Evolutionary conservation across 164 flowering plant species (phyloP), one percentile per base, ranked within the genome.

Genomic region (Tetracentron sinense): DNA sequence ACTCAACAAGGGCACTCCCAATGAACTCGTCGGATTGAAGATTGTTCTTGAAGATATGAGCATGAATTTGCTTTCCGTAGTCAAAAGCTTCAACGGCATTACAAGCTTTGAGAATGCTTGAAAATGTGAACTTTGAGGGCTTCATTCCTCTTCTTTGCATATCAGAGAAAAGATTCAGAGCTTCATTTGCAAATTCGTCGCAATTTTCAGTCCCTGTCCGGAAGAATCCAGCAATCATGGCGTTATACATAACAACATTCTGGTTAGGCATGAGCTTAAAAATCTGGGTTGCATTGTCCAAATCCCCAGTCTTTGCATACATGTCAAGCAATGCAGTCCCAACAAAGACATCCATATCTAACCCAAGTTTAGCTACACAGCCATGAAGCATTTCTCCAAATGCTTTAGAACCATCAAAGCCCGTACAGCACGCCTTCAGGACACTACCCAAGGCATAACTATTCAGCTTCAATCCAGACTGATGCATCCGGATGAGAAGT

Each of bases 31-130:
- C 85, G 27, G 68, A 64, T 50, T 77, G 78, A 25, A 83, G 70
- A 60, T 71, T 69, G 71, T 63, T 66, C 76, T 83, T 85, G 68
- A 72, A 73, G 21, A 80, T 67, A 21, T 72, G 81, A 58, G 83
- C 83, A 77, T 85, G 90, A 60, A 83, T 72, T 73, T 85, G 88
- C 74, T 70, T 82, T 59, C 86, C 90, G 23, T 48, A 65, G 30
- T 75, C 77, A 12, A 76, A 69, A 53, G 70, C 78, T 60, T 60
- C 72, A 62, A 72, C 50, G 4, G 57, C 67, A 64, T 53, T 72
- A 61, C 83, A 85, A 33, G 81, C 80, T 78, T 79, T 81, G 20
- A 85, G 72, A 25, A 85, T 62, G 63, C 71, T 77, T 27, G 87
- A 78, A 72, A 78, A 83, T 33, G 90, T 81, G 69, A 70, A 81